Evolutionary conservation across 805 yeast genomes (phyloP).

Genomic region (Metschnikowia chrysomelidarum): DNA sequence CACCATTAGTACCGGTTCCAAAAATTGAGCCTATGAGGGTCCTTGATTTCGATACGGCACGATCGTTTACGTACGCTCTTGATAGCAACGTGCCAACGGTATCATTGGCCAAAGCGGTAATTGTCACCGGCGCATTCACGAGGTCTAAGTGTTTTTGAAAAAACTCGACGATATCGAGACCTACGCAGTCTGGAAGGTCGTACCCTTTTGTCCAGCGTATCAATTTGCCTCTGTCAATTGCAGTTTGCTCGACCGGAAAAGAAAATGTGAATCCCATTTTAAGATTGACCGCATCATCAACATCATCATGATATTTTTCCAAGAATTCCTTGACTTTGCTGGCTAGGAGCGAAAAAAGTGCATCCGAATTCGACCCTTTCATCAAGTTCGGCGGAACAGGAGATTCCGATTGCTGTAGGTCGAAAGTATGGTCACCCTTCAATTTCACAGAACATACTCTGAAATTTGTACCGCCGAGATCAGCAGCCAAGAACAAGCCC

Average conservation of each 20-base stretch:
- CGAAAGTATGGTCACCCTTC: conserved; percentile 76
- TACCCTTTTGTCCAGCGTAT: conserved; percentile 98
- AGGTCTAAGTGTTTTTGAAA: conserved; percentile 68
- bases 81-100: conserved; percentile 93
- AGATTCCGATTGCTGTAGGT: conserved; percentile 69
- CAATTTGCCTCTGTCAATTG: conserved; percentile 73
- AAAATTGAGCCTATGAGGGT: conserved; percentile 88
- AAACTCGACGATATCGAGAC: conserved; percentile 72
- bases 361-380: conserved; percentile 60
- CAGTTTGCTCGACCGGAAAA: conserved; percentile 87
- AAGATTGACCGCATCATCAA: conserved; percentile 32
- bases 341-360: conserved; percentile 75
- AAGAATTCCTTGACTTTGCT: conserved; percentile 65
- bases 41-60: conserved; percentile 61
- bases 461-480: conserved; percentile 94
- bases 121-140: conserved; percentile 59
- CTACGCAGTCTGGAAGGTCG: conserved; percentile 80
- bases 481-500: conserved; percentile 86
- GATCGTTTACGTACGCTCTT: conserved; percentile 73
- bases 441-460: conserved; percentile 86
- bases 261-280: conserved; percentile 92
- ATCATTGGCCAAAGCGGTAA: conserved; percentile 91
- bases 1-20: conserved; percentile 98
- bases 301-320: conserved; percentile 58
- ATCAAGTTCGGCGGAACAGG: conserved; percentile 78